Evolutionary conservation across 2,329 filamentous ascomycete genomes (phyloP).

Genomic region (Exserohilum turcica): DNA sequence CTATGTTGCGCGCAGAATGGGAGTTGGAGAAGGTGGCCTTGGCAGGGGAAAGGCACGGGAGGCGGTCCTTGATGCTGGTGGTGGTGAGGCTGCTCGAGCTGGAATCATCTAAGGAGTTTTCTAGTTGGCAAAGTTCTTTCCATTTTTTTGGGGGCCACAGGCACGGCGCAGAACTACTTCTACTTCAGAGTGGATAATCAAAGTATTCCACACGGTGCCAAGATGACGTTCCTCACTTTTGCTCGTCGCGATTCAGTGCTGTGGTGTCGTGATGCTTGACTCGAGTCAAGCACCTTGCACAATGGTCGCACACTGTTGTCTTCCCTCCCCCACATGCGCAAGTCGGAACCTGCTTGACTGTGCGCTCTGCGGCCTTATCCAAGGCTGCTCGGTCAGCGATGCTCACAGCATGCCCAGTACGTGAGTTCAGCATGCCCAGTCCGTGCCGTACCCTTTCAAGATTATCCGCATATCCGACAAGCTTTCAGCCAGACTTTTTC

Average conservation of each 20-base stretch:
- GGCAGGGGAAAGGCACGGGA: constrained; percentile 63
- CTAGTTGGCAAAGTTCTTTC: not conserved
- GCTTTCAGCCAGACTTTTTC: constrained; percentile 20
- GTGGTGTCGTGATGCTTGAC: not conserved
- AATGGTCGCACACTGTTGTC: not conserved
- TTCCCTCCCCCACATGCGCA: not conserved
- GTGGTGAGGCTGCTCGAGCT: constrained; percentile 65
- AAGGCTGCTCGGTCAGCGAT: not conserved
- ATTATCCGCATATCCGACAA: not conserved
- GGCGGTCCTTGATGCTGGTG: constrained; percentile 61
- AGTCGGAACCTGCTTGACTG: not conserved
- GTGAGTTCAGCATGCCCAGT: not conserved
- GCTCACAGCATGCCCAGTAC: not conserved
- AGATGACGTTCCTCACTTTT: not conserved
- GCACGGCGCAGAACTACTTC: constrained; percentile 2
- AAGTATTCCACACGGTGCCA: constrained; percentile 3
- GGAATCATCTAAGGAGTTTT: constrained; percentile 38
- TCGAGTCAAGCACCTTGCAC: not conserved
- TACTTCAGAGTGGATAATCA: constrained; percentile 1
- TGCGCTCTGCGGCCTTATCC: not conserved
- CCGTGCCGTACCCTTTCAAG: not conserved
- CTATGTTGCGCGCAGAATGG: constrained; percentile 94
- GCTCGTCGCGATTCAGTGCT: not conserved
- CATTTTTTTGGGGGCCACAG: constrained; percentile 4
- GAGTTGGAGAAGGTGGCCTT: constrained; percentile 80